phyloP scores from a whole-genome alignment of 2,329 filamentous ascomycete species.

The Metarhizium humberi region DNA sequence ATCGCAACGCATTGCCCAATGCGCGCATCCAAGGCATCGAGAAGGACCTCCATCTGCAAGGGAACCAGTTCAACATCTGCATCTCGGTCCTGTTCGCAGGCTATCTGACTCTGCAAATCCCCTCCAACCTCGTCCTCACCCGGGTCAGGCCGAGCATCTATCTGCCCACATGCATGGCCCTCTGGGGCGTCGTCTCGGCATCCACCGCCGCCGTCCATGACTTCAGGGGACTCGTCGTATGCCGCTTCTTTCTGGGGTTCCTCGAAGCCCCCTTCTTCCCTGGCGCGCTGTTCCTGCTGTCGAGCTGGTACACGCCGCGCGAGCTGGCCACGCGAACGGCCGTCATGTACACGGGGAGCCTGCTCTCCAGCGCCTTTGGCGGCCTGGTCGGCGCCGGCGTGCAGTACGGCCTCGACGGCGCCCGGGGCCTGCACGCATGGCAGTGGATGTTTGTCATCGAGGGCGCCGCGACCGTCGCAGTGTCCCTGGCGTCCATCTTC shows the following conservation, averaged over 20 bases:
- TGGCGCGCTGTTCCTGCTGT: conserved; percentile 30
- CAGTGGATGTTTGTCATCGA: conserved; percentile 25
- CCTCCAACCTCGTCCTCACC: conserved; percentile 29
- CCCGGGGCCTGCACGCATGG: conserved; percentile 18
- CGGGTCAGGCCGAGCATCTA: conserved; percentile 33
- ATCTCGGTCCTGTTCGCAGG: conserved; percentile 28
- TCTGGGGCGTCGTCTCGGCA: conserved; percentile 31
- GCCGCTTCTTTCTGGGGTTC: conserved; percentile 30
- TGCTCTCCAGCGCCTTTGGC: conserved; percentile 27
- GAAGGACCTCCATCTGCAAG: background rate
- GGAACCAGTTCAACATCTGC: conserved; percentile 10
- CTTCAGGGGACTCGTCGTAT: conserved; percentile 31
- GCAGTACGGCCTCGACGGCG: conserved; percentile 22
- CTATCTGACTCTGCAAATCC: conserved; percentile 21
- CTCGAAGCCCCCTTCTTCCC: conserved; percentile 30
- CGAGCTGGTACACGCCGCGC: conserved; percentile 45
- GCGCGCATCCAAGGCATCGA: conserved; percentile 6
- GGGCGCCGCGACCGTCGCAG: conserved; percentile 17
- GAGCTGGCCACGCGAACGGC: conserved; percentile 33
- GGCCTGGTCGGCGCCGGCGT: conserved; percentile 34
- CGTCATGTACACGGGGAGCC: conserved; percentile 33
- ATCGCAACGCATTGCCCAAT: conserved; percentile 6
- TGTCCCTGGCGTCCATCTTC: conserved; percentile 15
- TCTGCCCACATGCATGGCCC: conserved; percentile 26
- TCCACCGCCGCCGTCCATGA: conserved; percentile 31